Evolutionary conservation across 2,329 filamentous ascomycete species (phyloP), one percentile per base, ranked within the genome.

Genomic region (Verticillium isaacii): DNA sequence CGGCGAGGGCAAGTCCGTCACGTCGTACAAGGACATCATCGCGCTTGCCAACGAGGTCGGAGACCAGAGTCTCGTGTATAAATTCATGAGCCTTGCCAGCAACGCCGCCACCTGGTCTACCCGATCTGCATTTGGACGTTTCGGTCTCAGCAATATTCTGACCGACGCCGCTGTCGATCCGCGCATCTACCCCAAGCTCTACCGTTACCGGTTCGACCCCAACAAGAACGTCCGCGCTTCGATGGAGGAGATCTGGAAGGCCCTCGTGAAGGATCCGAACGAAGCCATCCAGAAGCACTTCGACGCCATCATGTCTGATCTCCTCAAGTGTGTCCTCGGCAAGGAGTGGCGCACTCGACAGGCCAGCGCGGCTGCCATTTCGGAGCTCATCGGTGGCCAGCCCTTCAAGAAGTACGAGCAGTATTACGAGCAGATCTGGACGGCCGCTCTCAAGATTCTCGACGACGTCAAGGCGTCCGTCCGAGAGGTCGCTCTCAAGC

Each of bases 181-280:
- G 0, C 97, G 96, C 73, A 85, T 99, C 17, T 98, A 97, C 69
- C 92, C 93, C 0, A 98, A 97, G 76, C 85, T 99, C 2, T 99
- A 90, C 75, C 86, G 95, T 57, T 99, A 98, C 75, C 85, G 93
- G 58, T 98, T 98, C 64, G 95, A 99, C 73, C 95, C 95, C 0
- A 98, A 97, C 71, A 83, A 88, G 2, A 97, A 96, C 66, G 95
- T 98, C 14, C 92, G 94, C 72, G 85, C 88, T 57, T 97, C 94
- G 0, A 99, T 99, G 95, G 93, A 96, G 62, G 92, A 96, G 65
- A 98, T 99, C 66, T 99, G 95, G 95, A 93, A 91, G 69, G 89
- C 94, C 0, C 78, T 99, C n/a, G 93, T 98, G 60, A 96, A 96
- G 71, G 93, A 98, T 68, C 85, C 92, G 1, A 88, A 86, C 19